A percentile compares a stretch with the other conserved stretches of the same genome.
Evolutionary conservation across 371 early-diverging fungal species (phyloP).

Genomic region (Zopfochytrium polystomum): DNA sequence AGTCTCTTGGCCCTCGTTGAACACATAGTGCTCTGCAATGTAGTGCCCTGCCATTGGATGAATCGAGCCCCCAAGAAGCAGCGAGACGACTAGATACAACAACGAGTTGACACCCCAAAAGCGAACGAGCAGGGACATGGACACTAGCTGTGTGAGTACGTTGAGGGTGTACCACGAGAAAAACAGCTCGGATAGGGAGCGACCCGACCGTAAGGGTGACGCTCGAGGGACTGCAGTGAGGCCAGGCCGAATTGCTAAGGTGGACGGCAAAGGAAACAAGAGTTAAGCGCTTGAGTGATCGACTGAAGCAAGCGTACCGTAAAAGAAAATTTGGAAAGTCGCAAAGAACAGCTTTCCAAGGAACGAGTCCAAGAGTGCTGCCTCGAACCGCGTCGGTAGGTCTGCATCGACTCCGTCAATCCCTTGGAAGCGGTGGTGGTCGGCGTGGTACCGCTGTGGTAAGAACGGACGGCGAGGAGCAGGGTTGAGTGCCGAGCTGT

Average conservation of each 20-base stretch:
- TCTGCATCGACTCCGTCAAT: constrained; percentile 94
- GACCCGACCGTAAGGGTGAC: constrained; percentile 19
- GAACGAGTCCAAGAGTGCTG: constrained; percentile 57
- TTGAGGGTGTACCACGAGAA: constrained; percentile 31
- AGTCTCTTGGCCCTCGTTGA: constrained; percentile 94
- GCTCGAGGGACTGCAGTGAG: constrained; percentile 24
- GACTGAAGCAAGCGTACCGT: constrained; percentile 39
- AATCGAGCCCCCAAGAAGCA: constrained; percentile 85
- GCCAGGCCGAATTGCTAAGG: constrained; percentile 19
- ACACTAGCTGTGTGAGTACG: constrained; percentile 26
- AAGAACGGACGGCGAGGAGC: not conserved
- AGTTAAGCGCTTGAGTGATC: too few species aligned
- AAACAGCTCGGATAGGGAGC: constrained; percentile 27
- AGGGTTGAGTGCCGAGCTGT: constrained; percentile 55
- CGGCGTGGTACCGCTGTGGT: constrained; percentile 84
- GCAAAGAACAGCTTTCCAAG: constrained; percentile 41
- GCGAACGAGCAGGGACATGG: constrained; percentile 24
- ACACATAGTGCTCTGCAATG: constrained; percentile 96
- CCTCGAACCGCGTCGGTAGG: constrained; percentile 87
- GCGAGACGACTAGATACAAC: constrained; percentile 70
- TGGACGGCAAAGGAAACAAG: too few species aligned
- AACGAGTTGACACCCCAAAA: constrained; percentile 37
- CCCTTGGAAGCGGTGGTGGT: constrained; percentile 95
- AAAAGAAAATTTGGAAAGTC: constrained; percentile 37
- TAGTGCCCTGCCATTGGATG: constrained; percentile 97